These are phyloP conservation scores for Aureobasidium mangrovei DNA, from an alignment of 2,329 filamentous ascomycete genomes.

Conservation along the genomic window DNA sequence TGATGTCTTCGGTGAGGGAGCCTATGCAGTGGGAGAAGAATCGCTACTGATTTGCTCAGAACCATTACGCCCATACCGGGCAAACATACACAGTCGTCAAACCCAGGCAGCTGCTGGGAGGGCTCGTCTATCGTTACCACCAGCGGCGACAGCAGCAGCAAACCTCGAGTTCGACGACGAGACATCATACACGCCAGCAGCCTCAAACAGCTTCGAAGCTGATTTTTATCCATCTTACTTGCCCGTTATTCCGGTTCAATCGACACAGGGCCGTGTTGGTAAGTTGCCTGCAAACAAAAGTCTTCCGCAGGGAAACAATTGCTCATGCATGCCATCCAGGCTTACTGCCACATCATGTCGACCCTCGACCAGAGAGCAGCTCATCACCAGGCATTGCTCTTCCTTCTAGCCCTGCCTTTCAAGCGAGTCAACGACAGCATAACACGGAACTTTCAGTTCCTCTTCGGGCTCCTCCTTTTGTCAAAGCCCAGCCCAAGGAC, in stretches of 20 bases:
- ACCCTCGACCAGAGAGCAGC: background rate
- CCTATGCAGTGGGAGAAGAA: too few species aligned
- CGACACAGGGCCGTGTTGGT: too few species aligned
- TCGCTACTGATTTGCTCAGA: background rate
- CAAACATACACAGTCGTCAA: conserved; percentile 22
- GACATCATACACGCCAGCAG: too few species aligned
- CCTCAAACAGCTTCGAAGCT: too few species aligned
- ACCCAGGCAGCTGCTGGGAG: conserved; percentile 28
- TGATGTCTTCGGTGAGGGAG: background rate
- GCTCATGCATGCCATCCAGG: too few species aligned
- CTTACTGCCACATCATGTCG: background rate
- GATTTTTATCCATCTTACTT: too few species aligned
- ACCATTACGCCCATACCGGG: background rate
- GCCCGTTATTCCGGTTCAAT: too few species aligned
- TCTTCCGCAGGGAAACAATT: too few species aligned
- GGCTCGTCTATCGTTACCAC: conserved; percentile 31
- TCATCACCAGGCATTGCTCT: background rate
- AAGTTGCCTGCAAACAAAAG: too few species aligned
- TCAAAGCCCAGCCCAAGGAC: background rate
- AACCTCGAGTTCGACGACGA: background rate
- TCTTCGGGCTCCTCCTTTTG: background rate
- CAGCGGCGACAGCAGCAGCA: background rate
- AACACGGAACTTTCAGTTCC: background rate
- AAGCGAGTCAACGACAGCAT: conserved; percentile 27
- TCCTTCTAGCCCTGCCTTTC: conserved; percentile 33